phyloP scores from a whole-genome alignment of 2,329 filamentous ascomycete species.

The Atkinsonella hypoxylon region DNA sequence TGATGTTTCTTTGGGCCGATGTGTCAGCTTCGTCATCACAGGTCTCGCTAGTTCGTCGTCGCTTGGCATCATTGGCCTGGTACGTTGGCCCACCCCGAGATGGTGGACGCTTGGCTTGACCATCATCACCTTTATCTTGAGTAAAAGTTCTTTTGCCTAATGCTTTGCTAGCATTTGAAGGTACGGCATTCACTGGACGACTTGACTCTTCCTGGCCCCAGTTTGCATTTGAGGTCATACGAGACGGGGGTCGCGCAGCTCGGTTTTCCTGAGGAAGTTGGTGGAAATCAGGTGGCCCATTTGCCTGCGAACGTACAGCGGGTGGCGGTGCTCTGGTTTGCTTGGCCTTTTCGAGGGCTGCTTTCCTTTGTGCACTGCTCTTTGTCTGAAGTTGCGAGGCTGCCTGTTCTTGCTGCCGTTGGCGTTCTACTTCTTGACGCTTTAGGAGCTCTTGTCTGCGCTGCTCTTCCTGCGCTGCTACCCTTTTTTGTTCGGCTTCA shows the following conservation, averaged over 20 bases:
- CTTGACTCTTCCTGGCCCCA: slow-evolving; percentile 45
- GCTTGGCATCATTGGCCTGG: slow-evolving; percentile 62
- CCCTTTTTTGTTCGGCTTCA: slow-evolving; percentile 67
- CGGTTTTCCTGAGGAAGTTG: slow-evolving; percentile 19
- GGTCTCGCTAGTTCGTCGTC: slow-evolving; percentile 65
- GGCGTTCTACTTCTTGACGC: slow-evolving; percentile 49
- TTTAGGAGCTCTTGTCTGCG: slow-evolving; percentile 44
- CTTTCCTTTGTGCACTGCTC: slow-evolving; percentile 53
- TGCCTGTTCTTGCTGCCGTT: slow-evolving; percentile 45
- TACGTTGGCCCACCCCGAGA: slow-evolving; percentile 47
- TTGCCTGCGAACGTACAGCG: slow-evolving; percentile 41
- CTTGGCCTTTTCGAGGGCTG: slow-evolving; percentile 52
- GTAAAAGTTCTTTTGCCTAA: slow-evolving; percentile 59
- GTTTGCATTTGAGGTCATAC: slow-evolving; percentile 42
- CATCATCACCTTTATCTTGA: slow-evolving; percentile 46
- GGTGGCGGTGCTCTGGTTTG: slow-evolving; percentile 52
- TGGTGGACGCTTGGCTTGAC: slow-evolving; percentile 31
- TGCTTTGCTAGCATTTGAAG: slow-evolving; percentile 51
- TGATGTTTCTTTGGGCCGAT: slow-evolving; percentile 49
- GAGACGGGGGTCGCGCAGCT: slow-evolving; percentile 37
- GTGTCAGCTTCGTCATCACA: slow-evolving; percentile 51
- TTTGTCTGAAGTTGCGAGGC: slow-evolving; percentile 53
- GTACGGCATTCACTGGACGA: slow-evolving; percentile 46
- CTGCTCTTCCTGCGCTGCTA: slow-evolving; percentile 53
- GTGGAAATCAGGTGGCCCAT: slow-evolving; percentile 35